These are phyloP conservation scores for Sclerotinia spermophila DNA, from an alignment of 2,329 filamentous ascomycete species.

Conservation along the genomic window DNA sequence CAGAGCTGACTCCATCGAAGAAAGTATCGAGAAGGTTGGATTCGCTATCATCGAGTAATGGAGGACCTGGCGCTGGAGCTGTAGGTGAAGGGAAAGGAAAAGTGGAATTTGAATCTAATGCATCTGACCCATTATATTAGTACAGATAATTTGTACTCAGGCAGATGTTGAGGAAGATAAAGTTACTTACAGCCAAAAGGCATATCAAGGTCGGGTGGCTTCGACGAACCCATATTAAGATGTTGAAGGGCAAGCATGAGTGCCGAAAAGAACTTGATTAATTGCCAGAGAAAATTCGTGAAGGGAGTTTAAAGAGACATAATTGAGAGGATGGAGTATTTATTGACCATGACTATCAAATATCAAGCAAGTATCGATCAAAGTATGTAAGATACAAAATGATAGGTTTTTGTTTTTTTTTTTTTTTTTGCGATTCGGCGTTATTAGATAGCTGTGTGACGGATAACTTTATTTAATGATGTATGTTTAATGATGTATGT, in stretches of 20 bases:
- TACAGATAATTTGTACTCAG: not conserved
- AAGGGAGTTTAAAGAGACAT: not conserved
- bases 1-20: slow-evolving; percentile 52
- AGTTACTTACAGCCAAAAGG: slow-evolving; percentile 64
- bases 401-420: no score
- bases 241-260: slow-evolving; percentile 55
- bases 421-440: not conserved
- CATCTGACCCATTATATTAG: slow-evolving; percentile 39
- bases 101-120: slow-evolving; percentile 44
- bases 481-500: not conserved
- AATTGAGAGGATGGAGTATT: not conserved
- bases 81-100: slow-evolving; percentile 51
- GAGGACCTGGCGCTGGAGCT: slow-evolving; percentile 60
- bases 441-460: slow-evolving; percentile 1
- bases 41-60: slow-evolving; percentile 61
- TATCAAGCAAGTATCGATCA: not conserved
- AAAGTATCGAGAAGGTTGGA: slow-evolving; percentile 56
- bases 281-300: not conserved
- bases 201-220: slow-evolving; percentile 52
- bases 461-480: not conserved
- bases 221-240: slow-evolving; percentile 57
- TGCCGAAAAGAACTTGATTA: not conserved
- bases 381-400: not conserved
- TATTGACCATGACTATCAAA: no score
- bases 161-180: not conserved